Evolutionary conservation across 2,329 filamentous ascomycete genomes (phyloP), one percentile per base, ranked within the genome.

Genomic region (Pestalotiopsis fici): DNA sequence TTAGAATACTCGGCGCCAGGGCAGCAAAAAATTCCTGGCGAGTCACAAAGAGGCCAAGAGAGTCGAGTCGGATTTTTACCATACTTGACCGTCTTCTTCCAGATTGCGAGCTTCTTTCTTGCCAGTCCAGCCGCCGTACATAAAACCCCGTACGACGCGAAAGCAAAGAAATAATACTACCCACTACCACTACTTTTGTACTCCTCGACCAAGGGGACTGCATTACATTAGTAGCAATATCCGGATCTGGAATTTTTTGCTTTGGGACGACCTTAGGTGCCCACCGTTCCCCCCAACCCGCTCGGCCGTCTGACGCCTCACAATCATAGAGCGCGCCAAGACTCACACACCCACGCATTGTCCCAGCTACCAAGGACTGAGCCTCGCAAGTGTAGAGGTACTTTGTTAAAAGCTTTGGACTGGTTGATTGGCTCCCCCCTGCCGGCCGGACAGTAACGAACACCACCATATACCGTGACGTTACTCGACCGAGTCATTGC

Each of bases 401-500:
- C 57, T 60, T 31, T 21, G 25, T 27, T 6, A 35, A 37, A 35
- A 31, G 27, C 28, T 27, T 27, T 37, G 57, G 27, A 60, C 31
- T 37, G 27, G 21, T 60, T 37, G 27, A 37, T 60, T 37, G 27
- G 57, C 27, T 21, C n/a, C 28, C 57, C 27, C 28, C 25, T 35
- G 55, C n/a, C 27, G 57, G 43, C 27, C 57, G 31, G 27, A 31
- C 57, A 60, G 57, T 60, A 60, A 60, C 57, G 28, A 15, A 27
- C 15, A 37, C 27, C 28, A 37, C n/a, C 57, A 35, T 21, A 60
- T 60, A 50, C 28, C 31, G 57, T 60, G 57, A 60, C 57, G 27
- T 60, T 60, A 60, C 57, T 37, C 43, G 43, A 15, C n/a, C 57
- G 57, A 60, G 57, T 60, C 57, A 60, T 60, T 60, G 57, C 27